Evolutionary conservation across 805 yeast species (phyloP).

Genomic region (Suhomyces sp.): DNA sequence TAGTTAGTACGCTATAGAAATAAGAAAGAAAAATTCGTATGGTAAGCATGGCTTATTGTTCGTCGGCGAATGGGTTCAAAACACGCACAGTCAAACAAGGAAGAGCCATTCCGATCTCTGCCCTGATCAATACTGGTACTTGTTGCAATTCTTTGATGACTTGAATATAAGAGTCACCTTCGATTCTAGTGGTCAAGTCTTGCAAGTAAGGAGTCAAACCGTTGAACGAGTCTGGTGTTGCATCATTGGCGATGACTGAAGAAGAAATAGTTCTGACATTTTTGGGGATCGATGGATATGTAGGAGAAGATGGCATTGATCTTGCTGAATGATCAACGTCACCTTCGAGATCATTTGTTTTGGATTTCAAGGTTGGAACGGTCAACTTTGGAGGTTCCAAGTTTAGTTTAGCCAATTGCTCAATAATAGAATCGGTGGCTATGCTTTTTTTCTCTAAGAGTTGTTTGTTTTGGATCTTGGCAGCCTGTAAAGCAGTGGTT

Average conservation of each 20-base stretch:
- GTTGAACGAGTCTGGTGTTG: conserved; percentile 17
- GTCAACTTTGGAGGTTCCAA: conserved; percentile 46
- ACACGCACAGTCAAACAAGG: conserved; percentile 94
- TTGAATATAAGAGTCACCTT: conserved; percentile 65
- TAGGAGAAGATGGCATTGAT: conserved; percentile 28
- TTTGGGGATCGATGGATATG: conserved; percentile 16
- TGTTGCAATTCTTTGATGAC: conserved; percentile 73
- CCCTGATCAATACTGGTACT: conserved; percentile 81
- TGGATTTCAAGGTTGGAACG: conserved; percentile 16
- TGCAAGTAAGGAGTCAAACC: conserved; percentile 58
- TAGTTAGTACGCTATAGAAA: not conserved
- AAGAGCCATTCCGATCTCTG: conserved; percentile 92
- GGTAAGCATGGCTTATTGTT: conserved; percentile 4
- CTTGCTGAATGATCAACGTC: conserved; percentile 10
- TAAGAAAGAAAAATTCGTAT: not conserved
- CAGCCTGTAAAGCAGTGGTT: conserved; percentile 70
- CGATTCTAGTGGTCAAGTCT: conserved; percentile 55
- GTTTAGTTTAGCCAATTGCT: conserved; percentile 49
- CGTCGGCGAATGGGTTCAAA: conserved; percentile 70
- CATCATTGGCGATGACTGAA: conserved; percentile 13
- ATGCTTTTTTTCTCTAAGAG: conserved; percentile 25
- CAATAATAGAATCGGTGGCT: conserved; percentile 42
- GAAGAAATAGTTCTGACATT: conserved; percentile 20
- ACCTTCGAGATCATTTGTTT: not conserved
- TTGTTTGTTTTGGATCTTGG: conserved; percentile 48